phyloP scores from a whole-genome alignment of 2,329 filamentous ascomycete species.

The Pseudogymnoascus sp. region DNA sequence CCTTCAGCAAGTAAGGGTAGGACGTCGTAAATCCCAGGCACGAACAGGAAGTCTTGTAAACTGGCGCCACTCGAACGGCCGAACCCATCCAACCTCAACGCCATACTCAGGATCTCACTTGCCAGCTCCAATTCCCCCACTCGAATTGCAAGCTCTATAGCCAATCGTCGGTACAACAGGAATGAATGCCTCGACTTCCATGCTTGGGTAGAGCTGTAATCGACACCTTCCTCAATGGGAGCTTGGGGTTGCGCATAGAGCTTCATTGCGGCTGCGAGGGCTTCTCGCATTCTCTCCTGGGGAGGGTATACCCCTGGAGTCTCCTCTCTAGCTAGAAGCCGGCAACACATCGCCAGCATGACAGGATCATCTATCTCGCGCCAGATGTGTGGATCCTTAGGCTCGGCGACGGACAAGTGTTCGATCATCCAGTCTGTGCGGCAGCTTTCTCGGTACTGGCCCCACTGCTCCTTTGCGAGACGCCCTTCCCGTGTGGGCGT shows the following conservation, averaged over 20 bases:
- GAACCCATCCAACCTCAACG: slow-evolving; percentile 14
- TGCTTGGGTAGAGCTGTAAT: background rate
- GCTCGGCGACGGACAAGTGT: slow-evolving; percentile 13
- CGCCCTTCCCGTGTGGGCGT: background rate
- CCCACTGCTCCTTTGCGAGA: slow-evolving; percentile 2
- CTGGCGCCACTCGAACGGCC: background rate
- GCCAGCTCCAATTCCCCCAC: slow-evolving; percentile 13
- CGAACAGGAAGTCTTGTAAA: slow-evolving; percentile 11
- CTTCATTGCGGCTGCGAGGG: slow-evolving; percentile 11
- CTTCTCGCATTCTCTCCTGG: slow-evolving; percentile 8
- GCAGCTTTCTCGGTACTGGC: slow-evolving; percentile 14
- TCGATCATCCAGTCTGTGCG: slow-evolving; percentile 15
- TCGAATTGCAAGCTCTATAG: slow-evolving; percentile 14
- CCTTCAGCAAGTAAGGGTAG: slow-evolving; percentile 13
- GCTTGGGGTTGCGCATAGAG: slow-evolving; percentile 9
- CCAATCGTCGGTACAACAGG: slow-evolving; percentile 12
- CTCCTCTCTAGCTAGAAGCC: slow-evolving; percentile 14
- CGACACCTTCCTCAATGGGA: background rate
- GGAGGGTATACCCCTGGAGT: background rate
- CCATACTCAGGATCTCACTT: slow-evolving; percentile 12
- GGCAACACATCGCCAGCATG: slow-evolving; percentile 14
- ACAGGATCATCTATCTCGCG: slow-evolving; percentile 12
- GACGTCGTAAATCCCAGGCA: slow-evolving; percentile 17
- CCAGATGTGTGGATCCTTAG: slow-evolving; percentile 14
- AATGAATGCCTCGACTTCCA: slow-evolving; percentile 9